Percentiles rank a stretch among this genome's conserved stretches.
These are phyloP conservation scores for Thraustochytrium striatum DNA, from an alignment of 352 stramenopile species.

Conservation along the genomic window DNA sequence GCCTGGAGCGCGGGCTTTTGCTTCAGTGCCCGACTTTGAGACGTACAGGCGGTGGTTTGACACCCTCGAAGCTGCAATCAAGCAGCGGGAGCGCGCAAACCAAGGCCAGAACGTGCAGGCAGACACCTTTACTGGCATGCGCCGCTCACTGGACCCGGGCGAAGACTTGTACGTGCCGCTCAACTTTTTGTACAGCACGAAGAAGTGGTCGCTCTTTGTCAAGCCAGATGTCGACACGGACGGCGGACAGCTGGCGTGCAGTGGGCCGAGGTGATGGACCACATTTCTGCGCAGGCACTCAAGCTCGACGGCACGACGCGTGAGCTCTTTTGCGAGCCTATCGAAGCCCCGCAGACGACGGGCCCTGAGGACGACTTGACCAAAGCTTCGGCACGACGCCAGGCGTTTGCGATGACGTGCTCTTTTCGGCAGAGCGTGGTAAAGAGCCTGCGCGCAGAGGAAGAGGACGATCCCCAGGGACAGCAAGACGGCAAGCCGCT, in stretches of 20 bases:
- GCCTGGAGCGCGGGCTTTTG: not conserved
- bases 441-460: not conserved
- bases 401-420: not conserved
- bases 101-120: not conserved
- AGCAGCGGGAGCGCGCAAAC: not conserved
- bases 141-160: not conserved
- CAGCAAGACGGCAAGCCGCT: not conserved
- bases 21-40: not conserved
- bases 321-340: constrained; percentile 2
- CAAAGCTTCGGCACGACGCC: not conserved
- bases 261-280: constrained; percentile 27
- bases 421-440: constrained; percentile 4
- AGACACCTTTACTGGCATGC: constrained; percentile 20
- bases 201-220: constrained; percentile 31
- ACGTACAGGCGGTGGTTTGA: constrained; percentile 2
- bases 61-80: not conserved
- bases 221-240: not conserved
- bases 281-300: constrained; percentile 34
- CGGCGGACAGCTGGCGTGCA: not conserved
- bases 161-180: constrained; percentile 30
- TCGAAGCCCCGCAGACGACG: not conserved
- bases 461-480: not conserved
- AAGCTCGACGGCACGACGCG: not conserved
- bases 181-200: constrained; percentile 37
- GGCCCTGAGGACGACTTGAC: not conserved